These are phyloP conservation scores for Picochlorum sp. DNA, from an alignment of 139 green algal species.

Conservation along the genomic window DNA sequence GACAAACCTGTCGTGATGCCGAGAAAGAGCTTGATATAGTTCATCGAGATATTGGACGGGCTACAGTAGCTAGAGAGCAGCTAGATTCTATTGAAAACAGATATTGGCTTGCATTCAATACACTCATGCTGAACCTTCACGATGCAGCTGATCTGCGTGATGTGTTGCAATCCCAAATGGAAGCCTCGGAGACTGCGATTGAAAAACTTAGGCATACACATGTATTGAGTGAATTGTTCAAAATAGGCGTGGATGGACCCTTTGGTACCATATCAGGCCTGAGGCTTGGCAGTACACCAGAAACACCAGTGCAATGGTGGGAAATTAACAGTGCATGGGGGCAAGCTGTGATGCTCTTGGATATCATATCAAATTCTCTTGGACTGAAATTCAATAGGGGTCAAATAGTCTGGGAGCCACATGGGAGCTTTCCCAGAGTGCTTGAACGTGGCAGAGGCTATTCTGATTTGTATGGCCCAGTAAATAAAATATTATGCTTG, in stretches of 20 bases:
- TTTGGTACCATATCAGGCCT: slow-evolving; percentile 85
- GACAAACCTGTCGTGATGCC: no score
- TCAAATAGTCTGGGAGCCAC: slow-evolving; percentile 60
- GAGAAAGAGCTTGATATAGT: background rate
- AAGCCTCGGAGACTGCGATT: background rate
- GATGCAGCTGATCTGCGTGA: background rate
- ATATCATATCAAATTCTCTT: slow-evolving; percentile 69
- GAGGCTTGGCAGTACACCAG: slow-evolving; percentile 68
- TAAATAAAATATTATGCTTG: slow-evolving; percentile 66
- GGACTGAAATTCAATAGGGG: slow-evolving; percentile 26
- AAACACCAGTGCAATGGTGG: slow-evolving; percentile 81
- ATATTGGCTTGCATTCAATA: slow-evolving; percentile 22
- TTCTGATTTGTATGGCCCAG: slow-evolving; percentile 83
- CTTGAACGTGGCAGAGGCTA: slow-evolving; percentile 45
- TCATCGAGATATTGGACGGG: slow-evolving; percentile 6
- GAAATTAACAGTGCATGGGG: slow-evolving; percentile 97
- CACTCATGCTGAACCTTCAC: slow-evolving; percentile 5
- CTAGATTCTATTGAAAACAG: slow-evolving; percentile 20
- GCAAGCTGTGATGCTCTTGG: slow-evolving; percentile 83
- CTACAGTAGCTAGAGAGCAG: slow-evolving; percentile 4
- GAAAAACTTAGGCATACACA: slow-evolving; percentile 23
- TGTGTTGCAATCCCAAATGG: background rate
- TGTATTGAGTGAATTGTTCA: slow-evolving; percentile 81
- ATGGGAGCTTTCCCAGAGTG: slow-evolving; percentile 78
- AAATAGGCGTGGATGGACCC: slow-evolving; percentile 76